These are phyloP conservation scores for Diaporthe humulicola DNA, from an alignment of 2,329 filamentous ascomycete species.

Conservation along the genomic window DNA sequence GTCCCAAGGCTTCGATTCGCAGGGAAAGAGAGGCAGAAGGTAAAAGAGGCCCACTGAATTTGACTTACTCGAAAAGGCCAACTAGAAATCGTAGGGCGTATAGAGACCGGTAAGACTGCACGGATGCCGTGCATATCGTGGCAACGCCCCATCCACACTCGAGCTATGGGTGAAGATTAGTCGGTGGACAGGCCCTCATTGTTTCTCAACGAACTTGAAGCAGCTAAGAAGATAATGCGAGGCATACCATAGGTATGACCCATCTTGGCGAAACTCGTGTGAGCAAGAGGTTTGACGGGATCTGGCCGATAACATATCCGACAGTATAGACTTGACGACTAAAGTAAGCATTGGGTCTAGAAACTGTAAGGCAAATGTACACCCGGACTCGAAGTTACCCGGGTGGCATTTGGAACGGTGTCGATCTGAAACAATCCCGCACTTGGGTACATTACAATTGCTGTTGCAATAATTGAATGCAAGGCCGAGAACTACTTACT, in stretches of 20 bases:
- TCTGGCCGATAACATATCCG: conserved; percentile 46
- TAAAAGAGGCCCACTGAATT: neutral
- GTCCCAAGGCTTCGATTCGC: no score
- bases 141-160: conserved; percentile 49
- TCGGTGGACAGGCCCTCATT: neutral
- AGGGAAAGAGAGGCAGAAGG: neutral
- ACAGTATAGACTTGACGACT: conserved; percentile 46
- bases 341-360: neutral
- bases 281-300: conserved; percentile 44
- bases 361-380: neutral
- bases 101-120: conserved; percentile 44
- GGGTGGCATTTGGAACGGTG: neutral
- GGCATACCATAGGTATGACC: conserved; percentile 42
- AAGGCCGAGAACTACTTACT: neutral
- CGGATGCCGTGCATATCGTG: conserved; percentile 42
- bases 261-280: conserved; percentile 47
- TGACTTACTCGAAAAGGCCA: conserved; percentile 47
- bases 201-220: no score
- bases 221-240: neutral
- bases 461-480: neutral
- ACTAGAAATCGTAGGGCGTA: conserved; percentile 43
- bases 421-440: neutral
- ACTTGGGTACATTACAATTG: conserved; percentile 26
- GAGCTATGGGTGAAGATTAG: conserved; percentile 41
- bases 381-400: neutral